These are phyloP conservation scores for Chlorella sp. DNA, from an alignment of 139 green algal genomes.

Conservation along the genomic window DNA sequence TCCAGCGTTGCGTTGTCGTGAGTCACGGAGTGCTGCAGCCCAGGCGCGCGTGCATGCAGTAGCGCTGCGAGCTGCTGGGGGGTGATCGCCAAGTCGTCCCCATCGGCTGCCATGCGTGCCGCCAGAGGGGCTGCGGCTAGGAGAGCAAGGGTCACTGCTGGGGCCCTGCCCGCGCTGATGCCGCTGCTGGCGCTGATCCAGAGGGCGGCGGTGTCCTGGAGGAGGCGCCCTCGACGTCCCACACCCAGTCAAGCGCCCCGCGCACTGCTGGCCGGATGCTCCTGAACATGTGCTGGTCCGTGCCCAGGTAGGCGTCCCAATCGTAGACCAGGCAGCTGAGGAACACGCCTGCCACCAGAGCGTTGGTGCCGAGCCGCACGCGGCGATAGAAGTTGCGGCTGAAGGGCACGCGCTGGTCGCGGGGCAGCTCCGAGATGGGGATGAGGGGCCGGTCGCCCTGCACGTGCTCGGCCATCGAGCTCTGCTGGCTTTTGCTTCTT, in stretches of 20 bases:
- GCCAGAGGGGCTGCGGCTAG: background rate
- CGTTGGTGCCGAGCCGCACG: constrained; percentile 1
- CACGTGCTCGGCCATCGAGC: too few species aligned
- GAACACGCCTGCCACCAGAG: constrained; percentile 2
- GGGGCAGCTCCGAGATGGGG: background rate
- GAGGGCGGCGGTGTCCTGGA: background rate
- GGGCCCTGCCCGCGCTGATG: background rate
- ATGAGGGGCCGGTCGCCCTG: background rate
- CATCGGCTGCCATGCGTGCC: background rate
- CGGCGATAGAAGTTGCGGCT: constrained; percentile 23
- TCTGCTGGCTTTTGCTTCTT: too few species aligned
- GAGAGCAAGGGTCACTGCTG: too few species aligned
- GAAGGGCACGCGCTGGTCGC: background rate
- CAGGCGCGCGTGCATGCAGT: too few species aligned
- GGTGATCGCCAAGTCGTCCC: background rate
- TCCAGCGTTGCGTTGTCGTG: background rate
- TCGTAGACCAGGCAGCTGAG: constrained; percentile 34
- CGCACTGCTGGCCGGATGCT: constrained; percentile 21
- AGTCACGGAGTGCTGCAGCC: too few species aligned
- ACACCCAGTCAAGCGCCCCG: constrained; percentile 15
- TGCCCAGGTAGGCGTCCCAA: constrained; percentile 39
- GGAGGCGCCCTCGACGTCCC: constrained; percentile 1
- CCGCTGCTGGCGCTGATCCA: background rate
- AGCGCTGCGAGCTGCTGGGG: background rate
- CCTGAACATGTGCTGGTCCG: constrained; percentile 33